Conservation (phyloP, 2,329 filamentous ascomycete genomes). For the Ophiostoma tasmaniense region DNA sequence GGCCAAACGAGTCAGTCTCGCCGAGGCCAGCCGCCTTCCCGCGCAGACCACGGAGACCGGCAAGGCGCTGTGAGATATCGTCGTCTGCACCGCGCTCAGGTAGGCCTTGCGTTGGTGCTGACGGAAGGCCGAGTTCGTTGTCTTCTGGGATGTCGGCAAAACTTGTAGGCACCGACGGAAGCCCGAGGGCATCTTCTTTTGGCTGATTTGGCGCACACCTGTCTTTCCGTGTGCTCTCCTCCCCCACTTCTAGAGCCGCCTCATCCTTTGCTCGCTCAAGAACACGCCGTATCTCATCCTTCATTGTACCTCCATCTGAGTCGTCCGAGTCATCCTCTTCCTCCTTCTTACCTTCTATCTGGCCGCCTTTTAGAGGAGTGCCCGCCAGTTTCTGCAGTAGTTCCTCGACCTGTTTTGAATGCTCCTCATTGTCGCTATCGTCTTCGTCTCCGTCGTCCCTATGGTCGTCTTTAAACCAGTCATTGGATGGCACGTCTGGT, state of each 20-base stretch:
- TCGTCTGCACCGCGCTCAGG: conserved; percentile 31
- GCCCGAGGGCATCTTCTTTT: conserved; percentile 27
- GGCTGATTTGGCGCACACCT: conserved; percentile 1
- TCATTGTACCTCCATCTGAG: conserved; percentile 45
- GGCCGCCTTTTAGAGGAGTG: conserved; percentile 1
- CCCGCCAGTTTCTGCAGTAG: conserved; percentile 29
- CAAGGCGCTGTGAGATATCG: conserved; percentile 44
- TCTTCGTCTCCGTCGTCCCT: conserved; percentile 16
- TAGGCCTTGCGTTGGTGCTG: not conserved
- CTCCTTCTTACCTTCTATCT: not conserved
- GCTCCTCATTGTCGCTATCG: conserved; percentile 24
- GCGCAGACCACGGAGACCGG: conserved; percentile 37
- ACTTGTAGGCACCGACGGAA: conserved; percentile 40
- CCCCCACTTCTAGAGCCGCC: conserved; percentile 27
- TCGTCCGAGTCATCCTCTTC: conserved; percentile 27
- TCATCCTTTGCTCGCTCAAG: conserved; percentile 42
- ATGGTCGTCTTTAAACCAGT: conserved; percentile 23
- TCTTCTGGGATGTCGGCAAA: conserved; percentile 42
- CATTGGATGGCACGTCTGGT: conserved; percentile 33
- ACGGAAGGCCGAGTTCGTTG: conserved; percentile 12
- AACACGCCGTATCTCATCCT: conserved; percentile 35
- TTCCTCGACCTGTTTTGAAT: conserved; percentile 27
- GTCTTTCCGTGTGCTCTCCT: not conserved
- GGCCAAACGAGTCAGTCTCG: conserved; percentile 30
- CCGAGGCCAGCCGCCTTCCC: conserved; percentile 21